phyloP scores from a whole-genome alignment of 73 alveolate species.

The Urostyla sp. region DNA sequence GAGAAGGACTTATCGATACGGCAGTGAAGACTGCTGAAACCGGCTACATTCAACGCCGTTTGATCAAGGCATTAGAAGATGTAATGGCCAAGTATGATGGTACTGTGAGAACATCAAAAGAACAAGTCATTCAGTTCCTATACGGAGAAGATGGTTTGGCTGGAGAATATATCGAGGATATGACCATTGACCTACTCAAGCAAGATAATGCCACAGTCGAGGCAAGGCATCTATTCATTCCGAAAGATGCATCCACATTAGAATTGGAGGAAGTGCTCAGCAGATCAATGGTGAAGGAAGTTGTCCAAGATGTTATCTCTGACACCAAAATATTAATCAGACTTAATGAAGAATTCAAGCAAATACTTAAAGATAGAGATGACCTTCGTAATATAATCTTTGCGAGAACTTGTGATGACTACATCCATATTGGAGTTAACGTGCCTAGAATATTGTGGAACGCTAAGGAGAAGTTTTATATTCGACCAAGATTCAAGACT shows the following conservation, averaged over 20 bases:
- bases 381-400: conserved; percentile 78
- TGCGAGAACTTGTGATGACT: conserved; percentile 81
- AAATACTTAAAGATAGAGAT: conserved; percentile 81
- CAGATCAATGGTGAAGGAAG: conserved; percentile 67
- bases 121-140: conserved; percentile 95
- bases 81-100: conserved; percentile 99
- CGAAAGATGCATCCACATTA: conserved; percentile 11
- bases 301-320: conserved; percentile 62
- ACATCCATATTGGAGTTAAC: conserved; percentile 94
- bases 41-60: conserved; percentile 99
- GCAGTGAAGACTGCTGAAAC: conserved; percentile 99
- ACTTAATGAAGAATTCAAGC: conserved; percentile 80
- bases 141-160: conserved; percentile 99
- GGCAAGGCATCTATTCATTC: conserved; percentile 69
- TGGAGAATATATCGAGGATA: conserved; percentile 97
- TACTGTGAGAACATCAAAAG: conserved; percentile 98
- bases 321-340: conserved; percentile 48
- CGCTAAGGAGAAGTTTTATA: conserved; percentile 84
- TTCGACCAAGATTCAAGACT: conserved; percentile 68
- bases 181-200: conserved; percentile 77
- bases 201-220: conserved; percentile 76
- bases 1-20: conserved; percentile 99
- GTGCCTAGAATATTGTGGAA: conserved; percentile 85
- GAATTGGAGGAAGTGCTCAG: conserved; percentile 21
- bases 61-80: conserved; percentile 99